Conservation (phyloP, 139 green algal genomes). For the Chlamydomonas applanata region DNA sequence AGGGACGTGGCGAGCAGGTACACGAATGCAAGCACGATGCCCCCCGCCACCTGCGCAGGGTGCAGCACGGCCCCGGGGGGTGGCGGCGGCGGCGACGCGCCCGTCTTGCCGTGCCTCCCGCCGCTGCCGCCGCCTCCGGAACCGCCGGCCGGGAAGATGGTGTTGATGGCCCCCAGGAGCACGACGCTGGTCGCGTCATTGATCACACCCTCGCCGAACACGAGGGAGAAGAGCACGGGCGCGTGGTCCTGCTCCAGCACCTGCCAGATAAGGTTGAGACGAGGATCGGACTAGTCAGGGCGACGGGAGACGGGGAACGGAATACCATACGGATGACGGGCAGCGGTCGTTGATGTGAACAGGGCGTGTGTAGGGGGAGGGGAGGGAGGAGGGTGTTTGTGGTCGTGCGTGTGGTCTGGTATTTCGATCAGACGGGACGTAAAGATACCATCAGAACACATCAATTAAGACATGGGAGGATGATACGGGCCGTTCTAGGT, state of each 20-base stretch:
- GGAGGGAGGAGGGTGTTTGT: no score
- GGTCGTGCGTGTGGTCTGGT: no score
- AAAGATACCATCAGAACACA: no score
- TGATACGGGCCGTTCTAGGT: no score
- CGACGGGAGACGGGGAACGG: no score
- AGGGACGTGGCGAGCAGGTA: constrained; percentile 41
- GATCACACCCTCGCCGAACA: constrained; percentile 92
- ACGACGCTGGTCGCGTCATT: constrained; percentile 87
- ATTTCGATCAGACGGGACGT: no score
- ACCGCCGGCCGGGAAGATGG: constrained; percentile 2
- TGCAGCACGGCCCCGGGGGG: background rate
- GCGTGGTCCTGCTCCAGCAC: constrained; percentile 49
- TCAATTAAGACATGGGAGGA: no score
- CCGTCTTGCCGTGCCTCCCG: no score
- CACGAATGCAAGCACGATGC: constrained; percentile 30
- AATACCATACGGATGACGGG: no score
- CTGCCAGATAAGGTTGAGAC: no score
- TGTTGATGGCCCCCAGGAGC: constrained; percentile 72
- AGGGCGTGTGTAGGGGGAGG: background rate
- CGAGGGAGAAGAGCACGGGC: constrained; percentile 81
- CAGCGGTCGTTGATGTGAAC: no score
- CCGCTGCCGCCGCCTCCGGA: background rate
- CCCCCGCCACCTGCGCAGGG: background rate
- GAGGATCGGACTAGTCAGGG: no score
- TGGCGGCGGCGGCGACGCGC: background rate